Percentiles rank a stretch among this genome's conserved stretches.
phyloP scores from a whole-genome alignment of 257 asterid species.

The Scutellaria barbata region DNA sequence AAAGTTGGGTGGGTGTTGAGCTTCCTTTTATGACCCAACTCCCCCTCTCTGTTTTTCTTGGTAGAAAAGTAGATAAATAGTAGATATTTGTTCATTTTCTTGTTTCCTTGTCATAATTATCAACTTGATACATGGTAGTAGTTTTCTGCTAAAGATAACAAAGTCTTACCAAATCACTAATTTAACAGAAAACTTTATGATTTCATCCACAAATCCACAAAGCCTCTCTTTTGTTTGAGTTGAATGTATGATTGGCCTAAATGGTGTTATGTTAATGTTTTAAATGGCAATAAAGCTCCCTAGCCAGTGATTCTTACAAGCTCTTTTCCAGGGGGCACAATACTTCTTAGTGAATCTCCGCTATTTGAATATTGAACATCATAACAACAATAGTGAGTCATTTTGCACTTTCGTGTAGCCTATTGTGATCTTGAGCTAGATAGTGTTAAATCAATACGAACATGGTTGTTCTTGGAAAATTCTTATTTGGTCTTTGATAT shows the following conservation, averaged over 20 bases:
- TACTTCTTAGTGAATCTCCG: no score
- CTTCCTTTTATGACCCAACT: slow-evolving; percentile 36
- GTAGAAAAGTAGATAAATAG: slow-evolving; percentile 6
- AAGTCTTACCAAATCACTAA: not conserved
- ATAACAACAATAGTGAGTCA: not conserved
- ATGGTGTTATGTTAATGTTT: not conserved
- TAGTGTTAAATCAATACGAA: not conserved
- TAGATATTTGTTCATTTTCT: slow-evolving; percentile 4
- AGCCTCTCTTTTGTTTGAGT: not conserved
- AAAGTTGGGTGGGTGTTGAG: slow-evolving; percentile 84
- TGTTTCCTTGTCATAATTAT: not conserved
- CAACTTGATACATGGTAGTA: not conserved
- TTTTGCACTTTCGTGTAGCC: not conserved
- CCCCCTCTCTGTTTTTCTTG: slow-evolving; percentile 15
- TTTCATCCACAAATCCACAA: not conserved
- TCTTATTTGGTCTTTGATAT: not conserved
- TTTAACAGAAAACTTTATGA: not conserved
- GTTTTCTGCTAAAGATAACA: slow-evolving; percentile 9
- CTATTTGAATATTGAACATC: no score
- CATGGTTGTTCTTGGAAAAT: not conserved
- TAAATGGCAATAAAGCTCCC: no score
- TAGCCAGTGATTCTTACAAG: no score
- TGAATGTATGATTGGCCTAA: not conserved
- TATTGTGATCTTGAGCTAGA: not conserved
- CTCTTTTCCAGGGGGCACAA: no score